A percentile compares a stretch with the other conserved stretches of the same genome.
Conservation (phyloP, 1,139 yeast species). For the Taphrina flavorubra region DNA sequence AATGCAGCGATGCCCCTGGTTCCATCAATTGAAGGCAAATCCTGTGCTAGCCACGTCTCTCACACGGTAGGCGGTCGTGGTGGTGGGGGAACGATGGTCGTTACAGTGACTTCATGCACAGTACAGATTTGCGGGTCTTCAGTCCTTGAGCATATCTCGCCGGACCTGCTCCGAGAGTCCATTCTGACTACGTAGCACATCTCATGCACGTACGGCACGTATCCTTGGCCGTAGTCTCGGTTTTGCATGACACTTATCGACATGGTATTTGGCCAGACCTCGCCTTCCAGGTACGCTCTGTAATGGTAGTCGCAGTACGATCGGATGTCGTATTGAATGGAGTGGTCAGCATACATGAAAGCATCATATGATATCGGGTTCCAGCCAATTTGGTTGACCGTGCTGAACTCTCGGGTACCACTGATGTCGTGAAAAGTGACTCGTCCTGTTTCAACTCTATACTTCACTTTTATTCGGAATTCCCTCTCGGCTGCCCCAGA, state of each 20-base stretch:
- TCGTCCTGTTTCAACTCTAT: neutral
- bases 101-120: neutral
- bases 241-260: neutral
- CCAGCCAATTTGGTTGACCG: neutral
- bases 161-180: neutral
- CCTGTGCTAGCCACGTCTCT: too few relatives aligned
- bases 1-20: too few relatives aligned
- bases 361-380: neutral
- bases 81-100: too few relatives aligned
- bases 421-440: neutral
- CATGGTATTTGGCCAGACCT: neutral
- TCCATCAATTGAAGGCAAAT: too few relatives aligned
- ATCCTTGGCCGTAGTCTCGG: neutral
- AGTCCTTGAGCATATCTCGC: neutral
- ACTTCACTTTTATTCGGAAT: neutral
- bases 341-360: neutral
- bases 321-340: neutral
- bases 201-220: neutral
- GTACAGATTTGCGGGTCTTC: neutral
- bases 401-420: neutral
- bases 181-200: neutral
- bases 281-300: slow-evolving; percentile 3
- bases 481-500: neutral
- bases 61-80: too few relatives aligned
- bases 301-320: slow-evolving; percentile 3